Base-by-base conservation (phyloP, 345 rosid species). In the Gossypium anomalum region DNA sequence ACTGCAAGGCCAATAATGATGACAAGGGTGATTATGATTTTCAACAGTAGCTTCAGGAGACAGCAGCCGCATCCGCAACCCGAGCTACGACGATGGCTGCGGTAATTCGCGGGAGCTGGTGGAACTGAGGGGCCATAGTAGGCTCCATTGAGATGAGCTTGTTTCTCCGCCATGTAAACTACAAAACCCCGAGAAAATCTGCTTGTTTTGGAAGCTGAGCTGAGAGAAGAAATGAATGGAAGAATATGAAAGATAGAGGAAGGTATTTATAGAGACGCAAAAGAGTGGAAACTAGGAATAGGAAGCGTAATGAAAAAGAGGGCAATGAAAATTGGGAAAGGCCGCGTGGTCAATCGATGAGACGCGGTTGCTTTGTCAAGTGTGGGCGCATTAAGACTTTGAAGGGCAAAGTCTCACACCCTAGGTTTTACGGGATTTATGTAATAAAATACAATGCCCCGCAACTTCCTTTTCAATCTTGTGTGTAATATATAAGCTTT, bases 91-190 rank as follows among this genome's bases (percentile, higher is more conserved):
- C 90, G 83, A 7, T 59, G 90, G 53, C 89, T 80, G 77, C 82
- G 89, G 85, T 85, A 82, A 47, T 70, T 67, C 47, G 75, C 77
- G 12, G 75, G 73, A 1, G 88, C 79, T 0, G 93, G 91, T 51
- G 93, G 93, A 72, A 92, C 65, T 4, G 89, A 72, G 13, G 94
- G 90, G 3, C 97, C 97, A 67, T 92, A 87, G 51, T 86, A 89
- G 74, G 94, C 91, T 0, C 93, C 97, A 77, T 84, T 89, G 20
- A 92, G 52, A 2, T 72, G 82, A 12, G 80, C 72, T 79, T 87
- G 87, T 12, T 86, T 83, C 20, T 89, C 95, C 8, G 82, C 82
- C 96, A 59, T 59, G 38, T 23, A 23, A 59, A 59, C 38, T 59
- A 14, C 16, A 11, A 13, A 59, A 59, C 9, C 2, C 29, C 0